phyloP scores from a whole-genome alignment of 164 flowering plant species.

The Nymphaea thermarum region DNA sequence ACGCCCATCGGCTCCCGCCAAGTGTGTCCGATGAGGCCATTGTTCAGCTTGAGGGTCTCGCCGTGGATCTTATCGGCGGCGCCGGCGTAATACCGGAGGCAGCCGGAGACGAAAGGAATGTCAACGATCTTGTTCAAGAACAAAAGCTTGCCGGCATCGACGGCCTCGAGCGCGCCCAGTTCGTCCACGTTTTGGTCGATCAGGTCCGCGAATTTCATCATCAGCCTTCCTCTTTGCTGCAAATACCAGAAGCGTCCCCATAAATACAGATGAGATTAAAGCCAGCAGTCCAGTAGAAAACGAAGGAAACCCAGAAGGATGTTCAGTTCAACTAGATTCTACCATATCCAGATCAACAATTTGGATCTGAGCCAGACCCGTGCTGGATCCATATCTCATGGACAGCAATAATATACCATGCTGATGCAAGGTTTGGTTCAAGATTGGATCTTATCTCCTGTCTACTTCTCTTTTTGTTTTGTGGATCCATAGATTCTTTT shows the following conservation, averaged over 20 bases:
- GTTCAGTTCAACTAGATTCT: background rate
- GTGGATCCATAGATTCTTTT: no score
- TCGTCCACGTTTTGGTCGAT: slow-evolving; percentile 52
- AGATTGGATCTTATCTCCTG: no score
- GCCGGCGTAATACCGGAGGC: slow-evolving; percentile 66
- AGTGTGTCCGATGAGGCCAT: slow-evolving; percentile 45
- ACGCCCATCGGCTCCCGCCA: slow-evolving; percentile 75
- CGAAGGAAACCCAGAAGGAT: background rate
- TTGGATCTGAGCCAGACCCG: background rate
- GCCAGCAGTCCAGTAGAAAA: background rate
- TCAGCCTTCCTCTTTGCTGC: slow-evolving; percentile 54
- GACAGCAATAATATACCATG: no score
- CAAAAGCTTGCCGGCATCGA: slow-evolving; percentile 62
- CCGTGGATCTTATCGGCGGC: slow-evolving; percentile 88
- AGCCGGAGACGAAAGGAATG: slow-evolving; percentile 25
- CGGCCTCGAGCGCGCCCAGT: slow-evolving; percentile 46
- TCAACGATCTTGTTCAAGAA: slow-evolving; percentile 20
- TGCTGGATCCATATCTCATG: no score
- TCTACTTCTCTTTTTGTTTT: no score
- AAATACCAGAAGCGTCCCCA: background rate
- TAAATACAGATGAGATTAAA: no score
- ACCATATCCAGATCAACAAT: background rate
- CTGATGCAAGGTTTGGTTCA: no score
- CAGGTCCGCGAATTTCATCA: slow-evolving; percentile 63
- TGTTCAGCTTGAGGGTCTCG: slow-evolving; percentile 48